Evolutionary conservation across 305 asterid species (phyloP).

Genomic region (Vinca major): DNA sequence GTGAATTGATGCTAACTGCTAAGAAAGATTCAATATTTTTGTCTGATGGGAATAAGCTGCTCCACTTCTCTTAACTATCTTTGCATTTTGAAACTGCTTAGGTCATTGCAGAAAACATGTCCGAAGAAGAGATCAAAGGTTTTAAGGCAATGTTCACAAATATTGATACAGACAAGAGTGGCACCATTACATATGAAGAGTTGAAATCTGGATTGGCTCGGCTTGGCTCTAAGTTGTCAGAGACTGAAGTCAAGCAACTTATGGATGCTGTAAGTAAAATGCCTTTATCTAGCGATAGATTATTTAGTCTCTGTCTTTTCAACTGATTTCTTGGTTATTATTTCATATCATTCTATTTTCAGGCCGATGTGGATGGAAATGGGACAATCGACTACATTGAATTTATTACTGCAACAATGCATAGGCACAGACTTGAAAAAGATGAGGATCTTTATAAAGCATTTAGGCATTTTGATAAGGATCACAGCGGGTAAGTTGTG

Average conservation of each 20-base stretch:
- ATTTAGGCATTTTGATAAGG: slow-evolving; percentile 78
- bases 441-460: slow-evolving; percentile 76
- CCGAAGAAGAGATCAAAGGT: slow-evolving; percentile 89
- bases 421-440: slow-evolving; percentile 82
- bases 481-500: slow-evolving; percentile 72
- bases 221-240: slow-evolving; percentile 70
- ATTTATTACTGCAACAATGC: slow-evolving; percentile 97
- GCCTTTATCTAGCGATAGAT: slow-evolving; percentile 4
- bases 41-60: not conserved
- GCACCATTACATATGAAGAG: slow-evolving; percentile 85
- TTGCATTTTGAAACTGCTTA: slow-evolving; percentile 16
- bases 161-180: slow-evolving; percentile 75
- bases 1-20: not conserved
- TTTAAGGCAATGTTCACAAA: slow-evolving; percentile 67
- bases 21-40: not conserved
- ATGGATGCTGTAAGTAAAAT: slow-evolving; percentile 71
- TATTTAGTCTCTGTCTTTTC: not conserved
- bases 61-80: slow-evolving; percentile 3
- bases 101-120: slow-evolving; percentile 83
- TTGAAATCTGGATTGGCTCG: slow-evolving; percentile 73
- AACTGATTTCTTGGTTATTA: not conserved
- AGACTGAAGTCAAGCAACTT: slow-evolving; percentile 70
- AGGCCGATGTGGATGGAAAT: slow-evolving; percentile 80
- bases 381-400: slow-evolving; percentile 90
- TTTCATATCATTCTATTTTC: slow-evolving; percentile 1